These are phyloP conservation scores for Pichia sp. DNA, from an alignment of 1,139 yeast genomes.

Conservation along the genomic window DNA sequence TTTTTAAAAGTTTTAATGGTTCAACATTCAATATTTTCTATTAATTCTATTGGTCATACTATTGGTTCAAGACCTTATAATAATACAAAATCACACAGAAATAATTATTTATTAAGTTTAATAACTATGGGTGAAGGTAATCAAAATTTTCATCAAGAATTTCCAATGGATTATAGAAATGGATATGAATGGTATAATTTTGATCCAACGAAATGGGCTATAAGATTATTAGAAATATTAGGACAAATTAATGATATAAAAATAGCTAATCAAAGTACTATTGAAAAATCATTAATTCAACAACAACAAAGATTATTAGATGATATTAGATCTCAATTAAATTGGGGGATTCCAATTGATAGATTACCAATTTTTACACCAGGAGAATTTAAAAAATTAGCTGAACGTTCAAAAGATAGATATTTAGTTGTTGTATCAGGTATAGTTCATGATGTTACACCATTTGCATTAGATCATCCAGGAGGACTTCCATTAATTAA, in stretches of 20 bases:
- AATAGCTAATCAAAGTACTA: slow-evolving; percentile 41
- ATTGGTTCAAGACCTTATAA: slow-evolving; percentile 57
- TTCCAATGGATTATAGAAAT: slow-evolving; percentile 61
- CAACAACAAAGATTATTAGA: slow-evolving; percentile 61
- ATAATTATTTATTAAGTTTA: slow-evolving; percentile 40
- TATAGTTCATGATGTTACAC: slow-evolving; percentile 68
- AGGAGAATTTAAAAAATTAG: slow-evolving; percentile 42
- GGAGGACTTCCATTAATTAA: slow-evolving; percentile 59
- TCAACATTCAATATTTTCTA: slow-evolving; percentile 52
- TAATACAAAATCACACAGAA: slow-evolving; percentile 54
- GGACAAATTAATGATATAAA: slow-evolving; percentile 39
- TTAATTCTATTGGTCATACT: slow-evolving; percentile 59
- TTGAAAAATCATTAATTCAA: slow-evolving; percentile 52
- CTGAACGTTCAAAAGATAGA: slow-evolving; percentile 31
- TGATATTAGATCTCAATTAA: slow-evolving; percentile 51
- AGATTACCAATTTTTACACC: slow-evolving; percentile 51
- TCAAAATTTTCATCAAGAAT: slow-evolving; percentile 71
- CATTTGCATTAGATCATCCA: slow-evolving; percentile 67
- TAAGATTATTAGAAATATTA: slow-evolving; percentile 36
- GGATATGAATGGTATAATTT: slow-evolving; percentile 46
- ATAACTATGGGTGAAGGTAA: slow-evolving; percentile 61
- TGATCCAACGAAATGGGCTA: slow-evolving; percentile 65
- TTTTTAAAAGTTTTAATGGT: slow-evolving; percentile 44
- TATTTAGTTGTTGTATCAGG: slow-evolving; percentile 45
- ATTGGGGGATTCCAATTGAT: slow-evolving; percentile 75